Percentiles rank a stretch among this genome's conserved stretches.
Conservation (phyloP, 164 flowering plant species). For the Houttuynia cordata region DNA sequence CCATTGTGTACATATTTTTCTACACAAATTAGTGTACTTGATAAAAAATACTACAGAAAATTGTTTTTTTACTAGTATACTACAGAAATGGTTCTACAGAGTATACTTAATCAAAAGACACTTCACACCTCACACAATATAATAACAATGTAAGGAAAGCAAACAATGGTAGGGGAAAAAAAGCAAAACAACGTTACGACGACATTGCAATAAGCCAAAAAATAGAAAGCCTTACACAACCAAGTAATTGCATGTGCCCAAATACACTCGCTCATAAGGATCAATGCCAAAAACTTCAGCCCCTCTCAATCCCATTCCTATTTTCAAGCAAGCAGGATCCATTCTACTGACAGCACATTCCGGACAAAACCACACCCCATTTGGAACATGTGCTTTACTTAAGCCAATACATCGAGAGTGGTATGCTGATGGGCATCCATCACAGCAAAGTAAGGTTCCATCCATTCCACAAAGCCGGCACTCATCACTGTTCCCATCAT, state of each 20-base stretch:
- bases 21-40: no score
- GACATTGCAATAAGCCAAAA: neutral
- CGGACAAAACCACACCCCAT: constrained; percentile 88
- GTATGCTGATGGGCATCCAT: constrained; percentile 95
- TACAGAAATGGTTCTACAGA: neutral
- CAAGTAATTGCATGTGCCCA: constrained; percentile 79
- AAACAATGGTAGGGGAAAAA: neutral
- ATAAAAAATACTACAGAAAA: no score
- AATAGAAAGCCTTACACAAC: constrained; percentile 66
- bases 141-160: neutral
- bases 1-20: no score
- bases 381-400: constrained; percentile 56
- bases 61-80: no score
- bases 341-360: constrained; percentile 57
- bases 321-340: constrained; percentile 30
- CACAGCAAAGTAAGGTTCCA: constrained; percentile 91
- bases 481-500: constrained; percentile 78
- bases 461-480: constrained; percentile 98
- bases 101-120: neutral
- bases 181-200: neutral
- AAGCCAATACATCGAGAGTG: constrained; percentile 92
- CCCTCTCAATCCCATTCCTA: constrained; percentile 51
- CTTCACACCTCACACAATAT: neutral
- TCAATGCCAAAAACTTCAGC: constrained; percentile 79
- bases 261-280: constrained; percentile 52